A percentile compares a stretch with the other conserved stretches of the same genome.
Evolutionary conservation across 768 basidiomycete genomes (phyloP).

Genomic region (Tylopilus plumbeoviolaceoides): DNA sequence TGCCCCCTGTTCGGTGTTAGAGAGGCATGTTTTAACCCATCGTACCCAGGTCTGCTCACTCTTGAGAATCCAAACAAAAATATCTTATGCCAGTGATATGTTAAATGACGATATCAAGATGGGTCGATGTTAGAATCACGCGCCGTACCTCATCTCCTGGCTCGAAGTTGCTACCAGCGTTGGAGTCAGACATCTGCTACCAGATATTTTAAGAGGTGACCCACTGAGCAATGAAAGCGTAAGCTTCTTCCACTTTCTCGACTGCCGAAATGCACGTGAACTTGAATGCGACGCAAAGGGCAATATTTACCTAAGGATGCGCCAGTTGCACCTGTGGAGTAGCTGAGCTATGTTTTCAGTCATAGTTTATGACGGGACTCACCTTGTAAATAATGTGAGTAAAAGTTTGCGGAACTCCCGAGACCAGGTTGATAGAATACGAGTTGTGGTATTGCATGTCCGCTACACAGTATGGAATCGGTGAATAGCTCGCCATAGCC

Average conservation of each 20-base stretch:
- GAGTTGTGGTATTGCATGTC: constrained; percentile 50
- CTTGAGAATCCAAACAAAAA: constrained; percentile 78
- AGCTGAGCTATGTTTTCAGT: constrained; percentile 4
- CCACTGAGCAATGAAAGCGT: constrained; percentile 75
- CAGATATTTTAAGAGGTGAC: constrained; percentile 22
- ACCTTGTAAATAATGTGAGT: constrained; percentile 62
- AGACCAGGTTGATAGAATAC: constrained; percentile 66
- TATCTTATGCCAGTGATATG: constrained; percentile 48
- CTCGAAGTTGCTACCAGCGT: constrained; percentile 52
- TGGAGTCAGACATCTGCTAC: neutral
- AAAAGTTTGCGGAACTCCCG: constrained; percentile 52
- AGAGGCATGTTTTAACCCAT: neutral
- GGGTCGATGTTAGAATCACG: neutral
- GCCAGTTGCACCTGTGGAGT: constrained; percentile 53
- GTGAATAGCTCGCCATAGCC: neutral
- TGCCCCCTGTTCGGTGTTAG: constrained; percentile 48
- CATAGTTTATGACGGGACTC: constrained; percentile 5
- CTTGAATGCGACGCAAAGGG: neutral
- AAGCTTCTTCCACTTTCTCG: constrained; percentile 74
- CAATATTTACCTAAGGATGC: constrained; percentile 47
- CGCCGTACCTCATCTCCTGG: constrained; percentile 68
- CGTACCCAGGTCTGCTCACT: constrained; percentile 32
- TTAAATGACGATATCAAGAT: constrained; percentile 3
- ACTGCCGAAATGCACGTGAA: constrained; percentile 32
- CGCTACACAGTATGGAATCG: constrained; percentile 18